These are phyloP conservation scores for Dipteronia sinensis DNA, from an alignment of 345 rosid genomes.

Conservation along the genomic window DNA sequence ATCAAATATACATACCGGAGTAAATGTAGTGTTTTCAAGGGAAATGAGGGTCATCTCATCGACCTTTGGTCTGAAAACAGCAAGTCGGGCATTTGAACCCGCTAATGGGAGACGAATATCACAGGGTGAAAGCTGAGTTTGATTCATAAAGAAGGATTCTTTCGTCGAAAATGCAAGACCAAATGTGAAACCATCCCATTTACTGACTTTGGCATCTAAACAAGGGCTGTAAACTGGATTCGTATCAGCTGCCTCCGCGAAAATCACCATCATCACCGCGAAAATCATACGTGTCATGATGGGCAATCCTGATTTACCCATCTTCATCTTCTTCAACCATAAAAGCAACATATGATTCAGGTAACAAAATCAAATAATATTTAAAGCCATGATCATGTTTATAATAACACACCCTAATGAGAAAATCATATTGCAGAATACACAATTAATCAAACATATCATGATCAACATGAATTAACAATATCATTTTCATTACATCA, in stretches of 20 bases:
- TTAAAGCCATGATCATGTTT: not conserved
- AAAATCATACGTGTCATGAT: not conserved
- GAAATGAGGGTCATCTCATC: slow-evolving; percentile 91
- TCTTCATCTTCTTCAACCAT: slow-evolving; percentile 18
- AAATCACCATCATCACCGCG: slow-evolving; percentile 18
- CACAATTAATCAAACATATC: not conserved
- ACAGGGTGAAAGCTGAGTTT: slow-evolving; percentile 85
- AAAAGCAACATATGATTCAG: not conserved
- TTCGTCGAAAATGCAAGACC: slow-evolving; percentile 68
- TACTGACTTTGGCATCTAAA: slow-evolving; percentile 58
- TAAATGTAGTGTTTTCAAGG: slow-evolving; percentile 46
- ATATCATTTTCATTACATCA: not conserved
- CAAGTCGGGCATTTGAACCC: slow-evolving; percentile 50
- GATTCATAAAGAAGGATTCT: slow-evolving; percentile 62
- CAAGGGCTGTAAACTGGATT: slow-evolving; percentile 71
- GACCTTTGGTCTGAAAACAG: slow-evolving; percentile 76
- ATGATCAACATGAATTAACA: not conserved
- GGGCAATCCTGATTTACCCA: not conserved
- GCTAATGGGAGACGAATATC: slow-evolving; percentile 69
- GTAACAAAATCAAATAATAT: not conserved
- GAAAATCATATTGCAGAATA: not conserved
- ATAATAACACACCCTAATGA: too few relatives aligned
- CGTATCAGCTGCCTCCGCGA: slow-evolving; percentile 47
- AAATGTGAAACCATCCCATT: slow-evolving; percentile 74
- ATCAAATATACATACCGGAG: slow-evolving; percentile 48